Base-by-base conservation (phyloP, 1,284 basidiomycete species). In the Melampsora allii-populina region DNA sequence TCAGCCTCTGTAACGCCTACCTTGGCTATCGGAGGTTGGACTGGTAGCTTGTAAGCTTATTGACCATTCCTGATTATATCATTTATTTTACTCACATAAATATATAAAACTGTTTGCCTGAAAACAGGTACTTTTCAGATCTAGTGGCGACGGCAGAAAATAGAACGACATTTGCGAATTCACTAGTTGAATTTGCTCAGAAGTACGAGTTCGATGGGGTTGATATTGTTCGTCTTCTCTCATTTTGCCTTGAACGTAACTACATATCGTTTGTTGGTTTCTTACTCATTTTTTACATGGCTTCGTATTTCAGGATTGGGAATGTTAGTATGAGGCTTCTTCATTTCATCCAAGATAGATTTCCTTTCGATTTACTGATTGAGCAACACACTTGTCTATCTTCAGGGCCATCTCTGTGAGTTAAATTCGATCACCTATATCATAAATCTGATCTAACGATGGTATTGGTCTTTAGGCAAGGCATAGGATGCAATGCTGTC, bases 181-280 rank as follows among this genome's bases (percentile, higher is more conserved):
- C 69, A 12, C 48, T 64, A 24, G 63, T 73, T 12, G 56, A 58
- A 10, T 73, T 73, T 45, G 63, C 69, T 5, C 58, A 73, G 36
- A 73, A 73, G 45, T 73, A 73, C 24, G 69, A 61, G 2, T 73
- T 73, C 33, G 63, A 46, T 42, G 69, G 69, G 14, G 33, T 73
- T 33, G 63, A 73, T 60, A 53, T 73, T 31, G 42, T 42, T 14
- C 12, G 42, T 42, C 12, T 17, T 0, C 14, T 42, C 4, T 14
- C 14, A 14, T 5, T 17, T 17, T 12, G 42, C 14, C 14, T 42
- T 42, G 12, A 36, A 7, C 7, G 36, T 36, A 36, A 42, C 12
- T 42, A 42, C 1, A 42, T 14, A 42, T 42, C 1, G 5, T 17
- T 42, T 42, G 14, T 17, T 17, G 42, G 14, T 10, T 42, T 42